These are phyloP conservation scores for Batkoa obscura DNA, from an alignment of 371 early-diverging fungal species.

Conservation along the genomic window DNA sequence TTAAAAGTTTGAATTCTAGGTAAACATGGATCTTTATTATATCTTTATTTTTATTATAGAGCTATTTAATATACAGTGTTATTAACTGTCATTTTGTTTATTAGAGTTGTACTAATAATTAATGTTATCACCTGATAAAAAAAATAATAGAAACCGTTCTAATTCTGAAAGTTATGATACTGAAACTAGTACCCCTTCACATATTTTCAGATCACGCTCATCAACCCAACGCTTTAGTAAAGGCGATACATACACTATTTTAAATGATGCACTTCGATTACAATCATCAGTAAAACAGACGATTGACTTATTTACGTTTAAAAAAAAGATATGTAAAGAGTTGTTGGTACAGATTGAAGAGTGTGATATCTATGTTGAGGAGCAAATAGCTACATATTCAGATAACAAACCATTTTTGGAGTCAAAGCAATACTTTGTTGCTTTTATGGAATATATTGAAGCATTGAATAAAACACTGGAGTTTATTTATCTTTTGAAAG, in stretches of 20 bases:
- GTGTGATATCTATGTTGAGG: not conserved
- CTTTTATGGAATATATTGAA: slow-evolving; percentile 5
- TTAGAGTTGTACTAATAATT: too few relatives aligned
- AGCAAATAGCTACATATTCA: not conserved
- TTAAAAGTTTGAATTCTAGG: too few relatives aligned
- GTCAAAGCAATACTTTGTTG: not conserved
- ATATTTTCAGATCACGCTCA: not conserved
- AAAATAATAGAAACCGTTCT: too few relatives aligned
- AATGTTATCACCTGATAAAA: too few relatives aligned
- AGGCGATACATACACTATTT: not conserved
- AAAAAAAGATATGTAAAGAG: not conserved
- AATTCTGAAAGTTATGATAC: too few relatives aligned
- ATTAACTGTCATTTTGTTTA: too few relatives aligned
- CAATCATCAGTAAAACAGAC: not conserved
- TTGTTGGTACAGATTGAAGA: not conserved
- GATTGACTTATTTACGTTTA: not conserved
- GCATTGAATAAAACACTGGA: slow-evolving; percentile 2
- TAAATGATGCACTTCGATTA: not conserved
- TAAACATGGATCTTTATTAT: too few relatives aligned
- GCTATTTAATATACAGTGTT: too few relatives aligned
- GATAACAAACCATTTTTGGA: not conserved
- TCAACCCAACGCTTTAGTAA: not conserved
- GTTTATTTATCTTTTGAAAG: slow-evolving; percentile 1
- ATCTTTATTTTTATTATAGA: too few relatives aligned
- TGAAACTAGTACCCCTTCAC: too few relatives aligned